Percentiles rank a stretch among this genome's conserved stretches.
phyloP scores from a whole-genome alignment of 495 filamentous ascomycete species.

The Tuber calosporum region DNA sequence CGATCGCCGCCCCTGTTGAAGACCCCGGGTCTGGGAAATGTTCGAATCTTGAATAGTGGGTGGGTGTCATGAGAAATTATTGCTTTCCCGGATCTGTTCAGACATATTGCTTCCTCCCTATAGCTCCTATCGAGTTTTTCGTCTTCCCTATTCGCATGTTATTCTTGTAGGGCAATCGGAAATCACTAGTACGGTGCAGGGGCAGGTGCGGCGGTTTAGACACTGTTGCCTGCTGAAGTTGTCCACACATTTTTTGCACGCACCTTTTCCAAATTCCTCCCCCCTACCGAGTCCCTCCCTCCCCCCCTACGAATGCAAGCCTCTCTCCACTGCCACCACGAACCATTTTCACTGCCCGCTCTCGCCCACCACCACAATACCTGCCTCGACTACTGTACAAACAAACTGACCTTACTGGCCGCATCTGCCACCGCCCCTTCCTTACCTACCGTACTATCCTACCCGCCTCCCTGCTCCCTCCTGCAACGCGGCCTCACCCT shows the following conservation, averaged over 20 bases:
- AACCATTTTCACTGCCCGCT: conserved; percentile 3
- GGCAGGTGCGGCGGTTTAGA: not conserved
- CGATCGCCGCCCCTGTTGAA: conserved; percentile 3
- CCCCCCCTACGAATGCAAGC: conserved; percentile 3
- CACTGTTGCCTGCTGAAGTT: not conserved
- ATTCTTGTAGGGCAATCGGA: not conserved
- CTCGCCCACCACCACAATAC: conserved; percentile 10
- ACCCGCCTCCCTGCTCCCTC: conserved; percentile 22
- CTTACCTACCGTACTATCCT: not conserved
- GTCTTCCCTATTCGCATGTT: not conserved
- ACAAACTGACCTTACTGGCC: not conserved
- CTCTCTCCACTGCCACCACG: not conserved
- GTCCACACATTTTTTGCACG: not conserved
- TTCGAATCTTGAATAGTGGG: not conserved
- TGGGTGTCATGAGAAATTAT: not conserved
- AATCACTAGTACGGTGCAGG: not conserved
- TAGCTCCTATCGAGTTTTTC: not conserved
- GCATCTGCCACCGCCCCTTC: conserved; percentile 5
- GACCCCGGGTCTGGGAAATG: not conserved
- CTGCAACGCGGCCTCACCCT: conserved; percentile 4
- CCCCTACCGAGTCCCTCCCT: not conserved
- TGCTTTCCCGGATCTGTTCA: not conserved
- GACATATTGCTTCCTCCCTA: not conserved
- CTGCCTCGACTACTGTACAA: conserved; percentile 7
- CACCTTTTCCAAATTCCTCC: not conserved